Base-by-base conservation (phyloP, 2,329 filamentous ascomycete species). In the Hypoxylon sp. region DNA sequence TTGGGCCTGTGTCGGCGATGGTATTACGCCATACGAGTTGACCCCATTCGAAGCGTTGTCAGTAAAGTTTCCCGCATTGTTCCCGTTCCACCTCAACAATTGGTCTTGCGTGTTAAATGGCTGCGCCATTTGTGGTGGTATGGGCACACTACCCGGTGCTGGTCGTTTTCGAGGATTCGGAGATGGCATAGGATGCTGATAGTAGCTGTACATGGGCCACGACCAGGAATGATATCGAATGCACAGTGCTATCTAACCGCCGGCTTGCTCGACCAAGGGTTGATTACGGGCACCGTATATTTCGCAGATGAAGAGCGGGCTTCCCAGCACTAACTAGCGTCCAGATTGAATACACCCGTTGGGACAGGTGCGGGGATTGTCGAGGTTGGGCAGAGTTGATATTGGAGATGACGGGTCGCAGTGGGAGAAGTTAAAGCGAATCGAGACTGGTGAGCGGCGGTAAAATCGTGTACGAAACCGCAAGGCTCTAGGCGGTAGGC, bases 71-170 rank as follows among this genome's bases (percentile, higher is more conserved):
- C 58, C 63, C 30, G 68, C 57, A 55, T 64, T 67, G 42, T 72
- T 75, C 51, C 76, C 74, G 51, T 75, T 78, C 80, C 81, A 84
- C 67, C 79, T 75, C 34, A 81, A 63, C 58, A 80, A 77, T 67
- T 81, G 78, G 36, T 79, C 78, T 68, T 69, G 69, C 51, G 66
- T 47, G 69, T 59, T 72, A 56, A 70, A 74, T 13, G 71, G 61
- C 34, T 70, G 67, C 48, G 78, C 75, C 65, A 78, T 71, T 60
- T 72, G 73, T 19, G 73, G 72, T 44, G 54, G 63, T 49, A 65
- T 61, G 3, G 67, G 66, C 48, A 65, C 26, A 43, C 56, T 67
- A 54, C 67, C 67, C 25, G 66, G 67, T 42, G 67, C 65, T 59
- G 66, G 64, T 55, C 67, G 61, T 61, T 70, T 70, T 59, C 67